Evolutionary conservation across 192 early-diverging fungal genomes (phyloP), one percentile per base, ranked within the genome.

Genomic region (Kappamyces sp.): DNA sequence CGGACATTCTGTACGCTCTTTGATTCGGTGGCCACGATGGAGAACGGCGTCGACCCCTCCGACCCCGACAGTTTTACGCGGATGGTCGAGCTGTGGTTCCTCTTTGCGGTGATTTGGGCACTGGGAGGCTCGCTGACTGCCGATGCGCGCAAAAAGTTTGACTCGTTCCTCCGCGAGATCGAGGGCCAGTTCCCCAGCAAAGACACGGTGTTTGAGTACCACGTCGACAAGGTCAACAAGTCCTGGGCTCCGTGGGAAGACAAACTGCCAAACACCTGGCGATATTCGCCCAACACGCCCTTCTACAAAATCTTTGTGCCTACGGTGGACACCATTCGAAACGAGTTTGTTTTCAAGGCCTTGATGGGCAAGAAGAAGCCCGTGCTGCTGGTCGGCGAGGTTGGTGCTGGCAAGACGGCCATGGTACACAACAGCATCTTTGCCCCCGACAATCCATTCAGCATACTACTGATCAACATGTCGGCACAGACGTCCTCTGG

Each of bases 271-370:
- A 49, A 54, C 14, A 72, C 67, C 6, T 80, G 78, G 78, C 49
- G 78, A 38, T 80, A 80, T 37, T 8, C 52, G 3, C 66, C 71
- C 1, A 61, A 42, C 2, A 68, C 61, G 15, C 78, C 80, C 5
- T 83, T 74, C 45, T 83, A 79, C 66, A 77, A 83, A 58, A 83
- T 83, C 45, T 76, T 81, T 60, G 80, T 83, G 9, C 80, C 80
- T n/a, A 83, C 80, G 3, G 61, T 81, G 5, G 80, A 83, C 61
- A 81, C 79, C 0, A 62, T 83, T 45, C 65, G 78, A 34, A 79
- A 81, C 57, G 76, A 80, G 49, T 83, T 78, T 55, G 57, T 83
- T 15, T 60, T 78, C 11, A 42, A 63, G 45, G 59, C 73, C 5
- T 49, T 81, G 2, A 58, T 82, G n/a, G 61, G 64, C 54, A 76